Conservation (phyloP, 257 asterid species). For the Ocimum tenuiflorum region DNA sequence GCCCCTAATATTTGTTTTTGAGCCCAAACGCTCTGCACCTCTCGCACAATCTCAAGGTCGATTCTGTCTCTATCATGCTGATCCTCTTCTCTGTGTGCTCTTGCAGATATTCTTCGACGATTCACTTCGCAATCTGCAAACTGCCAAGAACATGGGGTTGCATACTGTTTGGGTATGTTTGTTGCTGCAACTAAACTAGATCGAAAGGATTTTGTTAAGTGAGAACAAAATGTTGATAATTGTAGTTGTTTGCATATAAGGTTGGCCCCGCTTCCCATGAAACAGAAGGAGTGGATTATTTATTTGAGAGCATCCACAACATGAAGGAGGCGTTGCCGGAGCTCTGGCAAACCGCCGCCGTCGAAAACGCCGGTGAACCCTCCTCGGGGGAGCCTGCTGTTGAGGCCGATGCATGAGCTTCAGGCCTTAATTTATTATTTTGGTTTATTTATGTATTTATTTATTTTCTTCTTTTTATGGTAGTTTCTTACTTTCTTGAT, state of each 20-base stretch:
- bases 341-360: slow-evolving; percentile 74
- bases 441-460: too few species aligned
- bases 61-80: not conserved
- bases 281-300: slow-evolving; percentile 56
- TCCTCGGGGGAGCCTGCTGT: slow-evolving; percentile 43
- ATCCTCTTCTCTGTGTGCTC: not conserved
- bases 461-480: too few species aligned
- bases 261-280: slow-evolving; percentile 68
- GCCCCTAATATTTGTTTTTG: too few species aligned
- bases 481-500: too few species aligned
- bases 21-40: too few species aligned
- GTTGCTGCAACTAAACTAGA: not conserved
- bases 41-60: too few species aligned
- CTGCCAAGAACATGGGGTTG: slow-evolving; percentile 58
- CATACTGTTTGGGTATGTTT: slow-evolving; percentile 74
- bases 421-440: too few species aligned
- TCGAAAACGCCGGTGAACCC: slow-evolving; percentile 31
- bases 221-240: too few species aligned
- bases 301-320: slow-evolving; percentile 82
- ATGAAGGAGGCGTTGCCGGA: slow-evolving; percentile 79
- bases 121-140: slow-evolving; percentile 70
- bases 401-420: slow-evolving; percentile 56
- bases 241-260: slow-evolving; percentile 30
- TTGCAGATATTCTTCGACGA: slow-evolving; percentile 80
- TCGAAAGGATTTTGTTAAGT: too few species aligned